Evolutionary conservation across 1,284 basidiomycete genomes (phyloP).

Genomic region (Irpex rosettiformis): DNA sequence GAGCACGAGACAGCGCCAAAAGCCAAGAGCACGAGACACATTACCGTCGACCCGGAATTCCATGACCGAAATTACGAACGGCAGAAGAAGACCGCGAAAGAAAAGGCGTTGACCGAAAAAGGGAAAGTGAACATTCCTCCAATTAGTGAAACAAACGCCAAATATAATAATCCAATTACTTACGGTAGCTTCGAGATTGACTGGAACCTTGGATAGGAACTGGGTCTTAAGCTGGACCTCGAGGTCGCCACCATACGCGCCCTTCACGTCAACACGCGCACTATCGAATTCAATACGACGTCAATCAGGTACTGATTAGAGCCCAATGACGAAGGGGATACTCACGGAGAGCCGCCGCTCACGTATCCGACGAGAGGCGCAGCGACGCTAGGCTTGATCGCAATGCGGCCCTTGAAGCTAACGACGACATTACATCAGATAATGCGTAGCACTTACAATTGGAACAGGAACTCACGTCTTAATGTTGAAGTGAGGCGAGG

Average conservation of each 20-base stretch:
- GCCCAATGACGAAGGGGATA: background rate
- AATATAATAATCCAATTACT: background rate
- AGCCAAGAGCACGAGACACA: too few relatives aligned
- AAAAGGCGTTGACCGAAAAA: background rate
- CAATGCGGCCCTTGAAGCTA: background rate
- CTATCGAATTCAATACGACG: background rate
- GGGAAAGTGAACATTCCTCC: background rate
- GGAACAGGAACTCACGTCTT: background rate
- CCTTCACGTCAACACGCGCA: conserved; percentile 2
- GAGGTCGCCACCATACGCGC: background rate
- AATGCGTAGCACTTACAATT: too few relatives aligned
- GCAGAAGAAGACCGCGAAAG: background rate
- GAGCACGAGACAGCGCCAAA: background rate
- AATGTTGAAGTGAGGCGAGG: background rate
- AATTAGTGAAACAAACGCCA: background rate
- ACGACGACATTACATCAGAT: background rate
- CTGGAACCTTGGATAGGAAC: background rate
- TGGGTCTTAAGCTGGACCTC: background rate
- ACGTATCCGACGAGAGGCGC: background rate
- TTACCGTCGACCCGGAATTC: too few relatives aligned
- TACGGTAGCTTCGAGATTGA: conserved; percentile 1
- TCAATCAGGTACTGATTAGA: background rate
- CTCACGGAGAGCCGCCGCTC: conserved; percentile 1
- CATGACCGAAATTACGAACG: background rate
- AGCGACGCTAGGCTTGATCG: background rate